phyloP scores from a whole-genome alignment of 257 asterid species.

The Capsicum baccatum region DNA sequence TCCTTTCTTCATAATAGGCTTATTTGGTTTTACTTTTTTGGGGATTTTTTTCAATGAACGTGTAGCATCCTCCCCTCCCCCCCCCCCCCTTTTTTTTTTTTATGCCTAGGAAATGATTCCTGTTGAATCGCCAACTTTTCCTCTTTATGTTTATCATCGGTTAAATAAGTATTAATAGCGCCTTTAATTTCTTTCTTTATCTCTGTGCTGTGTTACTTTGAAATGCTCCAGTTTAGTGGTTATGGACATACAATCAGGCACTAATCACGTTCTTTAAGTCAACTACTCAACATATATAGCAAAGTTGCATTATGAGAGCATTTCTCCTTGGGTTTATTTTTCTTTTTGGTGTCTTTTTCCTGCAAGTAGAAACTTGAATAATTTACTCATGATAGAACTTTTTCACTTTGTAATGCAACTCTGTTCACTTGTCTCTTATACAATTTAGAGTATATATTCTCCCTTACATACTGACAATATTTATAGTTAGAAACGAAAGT shows the following conservation, averaged over 20 bases:
- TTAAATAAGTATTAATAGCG: neutral
- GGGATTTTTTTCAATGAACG: neutral
- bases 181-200: neutral
- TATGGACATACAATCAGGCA: conserved; percentile 1
- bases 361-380: neutral
- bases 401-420: conserved; percentile 1
- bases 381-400: neutral
- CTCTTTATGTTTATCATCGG: neutral
- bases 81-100: neutral
- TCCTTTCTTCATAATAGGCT: conserved; percentile 8
- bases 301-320: neutral
- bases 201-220: neutral
- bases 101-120: neutral
- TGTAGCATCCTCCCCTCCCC: neutral
- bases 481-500: no score
- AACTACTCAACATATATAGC: neutral
- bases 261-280: neutral
- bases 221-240: neutral
- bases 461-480: no score
- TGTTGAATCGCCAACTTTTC: neutral
- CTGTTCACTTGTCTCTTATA: neutral
- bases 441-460: neutral
- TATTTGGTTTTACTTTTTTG: neutral
- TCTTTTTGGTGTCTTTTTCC: neutral
- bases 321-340: neutral